Conservation (phyloP, 148 eudicot species). For the Fagopyrum tataricum region DNA sequence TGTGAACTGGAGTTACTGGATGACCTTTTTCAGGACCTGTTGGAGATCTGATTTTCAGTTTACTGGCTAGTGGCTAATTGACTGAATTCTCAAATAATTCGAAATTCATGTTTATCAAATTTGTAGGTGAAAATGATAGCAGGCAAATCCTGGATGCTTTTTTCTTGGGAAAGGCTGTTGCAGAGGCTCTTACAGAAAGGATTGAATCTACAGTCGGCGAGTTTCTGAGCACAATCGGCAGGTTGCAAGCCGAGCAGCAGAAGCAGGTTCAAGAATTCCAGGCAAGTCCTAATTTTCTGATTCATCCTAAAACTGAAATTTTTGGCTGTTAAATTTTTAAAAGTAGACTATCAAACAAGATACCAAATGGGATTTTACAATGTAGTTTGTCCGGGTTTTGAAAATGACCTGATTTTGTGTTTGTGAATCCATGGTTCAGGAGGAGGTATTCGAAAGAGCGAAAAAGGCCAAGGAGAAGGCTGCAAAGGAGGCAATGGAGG, state of each 20-base stretch:
- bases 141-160: constrained; percentile 83
- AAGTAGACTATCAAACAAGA: neutral
- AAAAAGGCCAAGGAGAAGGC: constrained; percentile 73
- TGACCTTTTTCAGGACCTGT: neutral
- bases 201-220: constrained; percentile 90
- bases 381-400: too few relatives aligned
- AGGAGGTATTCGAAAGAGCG: constrained; percentile 87
- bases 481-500: constrained; percentile 66
- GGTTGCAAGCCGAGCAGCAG: constrained; percentile 95
- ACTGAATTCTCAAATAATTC: neutral
- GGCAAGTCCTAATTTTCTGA: constrained; percentile 27
- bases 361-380: neutral
- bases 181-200: constrained; percentile 80
- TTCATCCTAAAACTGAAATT: neutral
- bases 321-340: neutral
- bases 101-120: neutral
- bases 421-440: constrained; percentile 34
- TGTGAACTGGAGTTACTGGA: neutral
- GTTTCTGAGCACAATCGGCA: constrained; percentile 68
- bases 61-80: neutral
- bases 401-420: too few relatives aligned
- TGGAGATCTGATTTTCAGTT: neutral
- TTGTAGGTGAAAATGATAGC: constrained; percentile 74
- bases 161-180: constrained; percentile 93
- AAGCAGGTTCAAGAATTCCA: constrained; percentile 84